phyloP scores from a whole-genome alignment of 441 rosid species.

The Populus hybrid region DNA sequence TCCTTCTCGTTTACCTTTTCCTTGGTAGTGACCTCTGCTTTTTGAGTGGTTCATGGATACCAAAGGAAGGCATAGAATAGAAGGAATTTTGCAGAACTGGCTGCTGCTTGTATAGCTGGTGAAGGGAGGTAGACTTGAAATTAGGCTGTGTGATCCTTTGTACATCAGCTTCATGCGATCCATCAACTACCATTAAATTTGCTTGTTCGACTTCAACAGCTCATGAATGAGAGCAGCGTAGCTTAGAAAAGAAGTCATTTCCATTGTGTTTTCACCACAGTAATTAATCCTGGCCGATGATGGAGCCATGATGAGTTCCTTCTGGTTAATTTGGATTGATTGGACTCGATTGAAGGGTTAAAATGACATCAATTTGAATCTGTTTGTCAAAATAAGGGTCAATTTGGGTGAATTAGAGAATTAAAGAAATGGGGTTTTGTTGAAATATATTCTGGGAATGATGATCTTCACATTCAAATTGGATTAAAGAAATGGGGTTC shows the following conservation, averaged over 20 bases:
- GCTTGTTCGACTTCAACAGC: neutral
- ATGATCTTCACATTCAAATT: neutral
- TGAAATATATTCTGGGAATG: neutral
- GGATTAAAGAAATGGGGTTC: neutral
- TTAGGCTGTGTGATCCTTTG: slow-evolving; percentile 10
- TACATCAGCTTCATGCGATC: slow-evolving; percentile 12
- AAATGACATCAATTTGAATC: no score
- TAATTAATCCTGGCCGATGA: neutral
- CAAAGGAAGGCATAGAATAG: neutral
- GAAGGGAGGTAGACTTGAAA: neutral
- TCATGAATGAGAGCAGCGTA: neutral
- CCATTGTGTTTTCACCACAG: neutral
- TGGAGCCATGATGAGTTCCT: no score
- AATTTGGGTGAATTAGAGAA: no score
- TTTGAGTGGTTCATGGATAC: slow-evolving; percentile 23
- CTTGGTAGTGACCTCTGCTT: neutral
- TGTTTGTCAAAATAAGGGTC: no score
- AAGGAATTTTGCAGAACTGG: slow-evolving; percentile 17
- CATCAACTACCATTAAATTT: slow-evolving; percentile 1
- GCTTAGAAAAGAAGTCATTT: neutral
- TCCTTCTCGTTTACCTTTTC: neutral
- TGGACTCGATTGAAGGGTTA: no score
- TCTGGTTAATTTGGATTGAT: no score
- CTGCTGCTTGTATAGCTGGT: slow-evolving; percentile 26
- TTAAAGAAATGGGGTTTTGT: neutral